phyloP scores from a whole-genome alignment of 768 basidiomycete species.

The Podaxis sp. region DNA sequence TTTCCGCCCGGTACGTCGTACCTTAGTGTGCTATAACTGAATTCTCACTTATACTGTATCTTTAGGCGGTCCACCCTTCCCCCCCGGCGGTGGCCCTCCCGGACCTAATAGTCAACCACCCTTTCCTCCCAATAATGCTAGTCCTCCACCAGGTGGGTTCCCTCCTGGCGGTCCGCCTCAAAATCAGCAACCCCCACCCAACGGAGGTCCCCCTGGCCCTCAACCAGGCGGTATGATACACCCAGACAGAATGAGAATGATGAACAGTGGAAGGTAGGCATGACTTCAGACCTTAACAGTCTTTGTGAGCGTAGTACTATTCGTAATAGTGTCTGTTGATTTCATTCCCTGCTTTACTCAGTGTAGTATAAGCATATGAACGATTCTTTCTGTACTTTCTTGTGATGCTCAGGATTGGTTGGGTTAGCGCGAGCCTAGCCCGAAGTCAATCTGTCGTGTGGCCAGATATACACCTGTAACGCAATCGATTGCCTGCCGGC shows the following conservation, averaged over 20 bases:
- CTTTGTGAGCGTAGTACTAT: neutral
- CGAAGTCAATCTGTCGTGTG: too few relatives aligned
- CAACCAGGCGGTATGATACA: slow-evolving; percentile 62
- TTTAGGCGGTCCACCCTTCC: slow-evolving; percentile 50
- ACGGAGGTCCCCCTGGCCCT: slow-evolving; percentile 24
- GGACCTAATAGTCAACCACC: slow-evolving; percentile 45
- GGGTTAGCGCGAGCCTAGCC: too few relatives aligned
- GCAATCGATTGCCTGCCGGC: too few relatives aligned
- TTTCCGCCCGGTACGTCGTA: slow-evolving; percentile 44
- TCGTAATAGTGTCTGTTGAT: neutral
- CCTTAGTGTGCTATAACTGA: slow-evolving; percentile 30
- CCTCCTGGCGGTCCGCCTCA: slow-evolving; percentile 32
- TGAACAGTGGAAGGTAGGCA: slow-evolving; percentile 40
- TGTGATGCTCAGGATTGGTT: neutral
- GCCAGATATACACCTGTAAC: too few relatives aligned
- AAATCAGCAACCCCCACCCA: slow-evolving; percentile 27
- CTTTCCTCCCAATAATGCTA: slow-evolving; percentile 38
- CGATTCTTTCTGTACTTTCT: neutral
- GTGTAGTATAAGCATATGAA: neutral
- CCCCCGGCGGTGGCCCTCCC: slow-evolving; percentile 45
- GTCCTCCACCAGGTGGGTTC: slow-evolving; percentile 32
- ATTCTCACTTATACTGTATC: slow-evolving; percentile 15
- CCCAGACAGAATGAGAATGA: slow-evolving; percentile 82
- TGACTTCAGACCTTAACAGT: neutral
- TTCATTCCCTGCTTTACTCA: neutral